phyloP scores from a whole-genome alignment of 768 basidiomycete species.

The Pleurotus ostreatus region DNA sequence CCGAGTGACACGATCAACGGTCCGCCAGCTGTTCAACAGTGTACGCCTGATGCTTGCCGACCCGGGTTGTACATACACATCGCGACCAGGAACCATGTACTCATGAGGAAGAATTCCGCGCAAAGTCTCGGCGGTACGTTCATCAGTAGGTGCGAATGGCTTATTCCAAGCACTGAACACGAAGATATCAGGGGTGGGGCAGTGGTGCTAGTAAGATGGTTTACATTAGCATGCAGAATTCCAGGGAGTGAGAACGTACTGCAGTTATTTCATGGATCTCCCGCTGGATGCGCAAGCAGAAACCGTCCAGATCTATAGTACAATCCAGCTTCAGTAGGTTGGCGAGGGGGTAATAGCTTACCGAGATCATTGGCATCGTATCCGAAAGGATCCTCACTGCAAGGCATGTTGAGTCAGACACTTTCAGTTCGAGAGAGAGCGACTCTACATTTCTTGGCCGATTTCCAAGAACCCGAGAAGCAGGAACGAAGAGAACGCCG shows the following conservation, averaged over 20 bases:
- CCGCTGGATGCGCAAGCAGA: constrained; percentile 63
- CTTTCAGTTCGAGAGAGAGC: background rate
- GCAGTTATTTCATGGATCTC: constrained; percentile 72
- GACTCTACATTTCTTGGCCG: constrained; percentile 55
- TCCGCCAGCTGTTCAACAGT: constrained; percentile 37
- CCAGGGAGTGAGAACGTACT: constrained; percentile 32
- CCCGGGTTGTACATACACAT: constrained; percentile 24
- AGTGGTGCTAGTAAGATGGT: constrained; percentile 40
- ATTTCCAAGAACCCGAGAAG: constrained; percentile 67
- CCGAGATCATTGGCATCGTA: constrained; percentile 66
- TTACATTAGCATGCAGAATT: constrained; percentile 2
- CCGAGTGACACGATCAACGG: constrained; percentile 31
- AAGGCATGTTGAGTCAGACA: background rate
- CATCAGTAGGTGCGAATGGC: constrained; percentile 66
- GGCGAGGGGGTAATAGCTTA: constrained; percentile 18
- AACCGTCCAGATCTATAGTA: constrained; percentile 54
- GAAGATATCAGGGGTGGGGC: constrained; percentile 47
- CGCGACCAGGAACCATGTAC: constrained; percentile 28
- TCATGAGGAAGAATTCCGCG: constrained; percentile 26
- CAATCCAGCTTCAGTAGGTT: background rate
- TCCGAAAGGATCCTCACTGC: constrained; percentile 64
- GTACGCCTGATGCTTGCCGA: constrained; percentile 33
- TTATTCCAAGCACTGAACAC: constrained; percentile 59
- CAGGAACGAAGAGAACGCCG: constrained; percentile 60
- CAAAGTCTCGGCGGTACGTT: constrained; percentile 53